Base-by-base conservation (phyloP, 495 filamentous ascomycete genomes). In the Podospora pseudopauciseta region DNA sequence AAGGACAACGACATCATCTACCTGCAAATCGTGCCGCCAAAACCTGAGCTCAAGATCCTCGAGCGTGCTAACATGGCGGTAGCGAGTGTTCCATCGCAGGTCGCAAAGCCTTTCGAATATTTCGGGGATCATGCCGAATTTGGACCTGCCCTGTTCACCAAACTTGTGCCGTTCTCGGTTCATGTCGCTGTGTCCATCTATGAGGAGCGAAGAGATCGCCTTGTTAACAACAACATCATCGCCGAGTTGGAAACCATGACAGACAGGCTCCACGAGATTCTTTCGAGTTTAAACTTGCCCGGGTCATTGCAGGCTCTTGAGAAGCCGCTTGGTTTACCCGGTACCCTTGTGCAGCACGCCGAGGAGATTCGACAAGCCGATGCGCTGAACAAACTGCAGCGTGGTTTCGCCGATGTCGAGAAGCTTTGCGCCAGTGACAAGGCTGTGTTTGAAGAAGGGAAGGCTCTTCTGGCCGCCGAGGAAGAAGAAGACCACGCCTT, bases 1-100 rank as follows among this genome's bases (percentile, higher is more conserved):
- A 96, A 92, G 76, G 95, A 99, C 73, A 99, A 99, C 70, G 92
- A 99, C 78, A 78, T 96, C 60, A 97, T 99, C 19, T 99, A 98
- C 76, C 81, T 97, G 4, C 86, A 89, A 64, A 84, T 90, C 1
- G 92, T 97, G 1, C 93, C 95, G 9, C 88, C 92, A 5, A 97
- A 97, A 75, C 88, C 93, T 9, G 93, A 96, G 73, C 85, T 99
- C 30, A 92, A 90, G 75, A 87, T 88, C 0, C 86, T 99, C 4
- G 92, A 93, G 63, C 86, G 95, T 64, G 94, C 93, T 0, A 88
- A 87, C 64, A 97, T 99, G 95, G 95, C 96, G 13, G 81, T 86
- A 28, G 80, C 91, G 18, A 90, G 90, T 63, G 85, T 93, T 11
- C 92, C 95, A 11, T 89, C 90, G 49, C 91, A 97, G 73, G 87